Percentiles rank a stretch among this genome's conserved stretches.
Evolutionary conservation across 139 green algal species (phyloP).

Genomic region (Deuterostichococcus epilithicus): DNA sequence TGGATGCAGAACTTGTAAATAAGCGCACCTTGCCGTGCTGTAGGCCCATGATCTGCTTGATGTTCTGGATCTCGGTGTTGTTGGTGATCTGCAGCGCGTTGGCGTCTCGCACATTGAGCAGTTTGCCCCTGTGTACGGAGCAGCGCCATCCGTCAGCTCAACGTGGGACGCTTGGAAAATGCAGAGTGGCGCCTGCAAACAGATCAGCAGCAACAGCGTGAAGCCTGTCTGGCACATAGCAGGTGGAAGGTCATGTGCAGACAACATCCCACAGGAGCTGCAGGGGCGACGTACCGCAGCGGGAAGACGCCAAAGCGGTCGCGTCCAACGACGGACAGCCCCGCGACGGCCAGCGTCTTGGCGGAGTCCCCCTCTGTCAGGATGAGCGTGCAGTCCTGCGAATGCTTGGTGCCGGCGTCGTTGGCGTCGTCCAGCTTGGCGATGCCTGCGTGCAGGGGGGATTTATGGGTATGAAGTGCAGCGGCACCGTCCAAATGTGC

Average conservation of each 20-base stretch:
- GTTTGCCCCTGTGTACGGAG: slow-evolving; percentile 96
- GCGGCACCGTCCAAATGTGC: too few species aligned
- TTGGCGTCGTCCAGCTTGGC: slow-evolving; percentile 98
- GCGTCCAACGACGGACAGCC: slow-evolving; percentile 90
- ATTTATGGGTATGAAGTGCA: background rate
- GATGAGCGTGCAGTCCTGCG: slow-evolving; percentile 96
- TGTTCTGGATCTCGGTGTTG: slow-evolving; percentile 96
- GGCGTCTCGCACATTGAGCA: slow-evolving; percentile 98
- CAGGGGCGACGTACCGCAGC: slow-evolving; percentile 54
- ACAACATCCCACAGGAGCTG: too few species aligned
- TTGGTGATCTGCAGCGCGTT: slow-evolving; percentile 81
- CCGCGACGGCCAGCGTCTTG: slow-evolving; percentile 93
- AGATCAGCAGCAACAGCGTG: too few species aligned
- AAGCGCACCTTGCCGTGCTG: slow-evolving; percentile 84
- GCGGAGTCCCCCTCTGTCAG: slow-evolving; percentile 98
- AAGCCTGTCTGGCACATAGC: too few species aligned
- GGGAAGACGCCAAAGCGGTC: slow-evolving; percentile 98
- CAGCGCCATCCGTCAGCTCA: background rate
- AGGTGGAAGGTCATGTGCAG: too few species aligned
- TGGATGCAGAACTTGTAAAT: too few species aligned
- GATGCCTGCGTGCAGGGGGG: slow-evolving; percentile 64
- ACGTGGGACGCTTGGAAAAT: too few species aligned
- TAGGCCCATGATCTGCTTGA: slow-evolving; percentile 99
- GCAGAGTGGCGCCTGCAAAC: too few species aligned
- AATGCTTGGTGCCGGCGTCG: slow-evolving; percentile 84